These are phyloP conservation scores for Apophysomyces sp. DNA, from an alignment of 371 early-diverging fungal species.

Conservation along the genomic window DNA sequence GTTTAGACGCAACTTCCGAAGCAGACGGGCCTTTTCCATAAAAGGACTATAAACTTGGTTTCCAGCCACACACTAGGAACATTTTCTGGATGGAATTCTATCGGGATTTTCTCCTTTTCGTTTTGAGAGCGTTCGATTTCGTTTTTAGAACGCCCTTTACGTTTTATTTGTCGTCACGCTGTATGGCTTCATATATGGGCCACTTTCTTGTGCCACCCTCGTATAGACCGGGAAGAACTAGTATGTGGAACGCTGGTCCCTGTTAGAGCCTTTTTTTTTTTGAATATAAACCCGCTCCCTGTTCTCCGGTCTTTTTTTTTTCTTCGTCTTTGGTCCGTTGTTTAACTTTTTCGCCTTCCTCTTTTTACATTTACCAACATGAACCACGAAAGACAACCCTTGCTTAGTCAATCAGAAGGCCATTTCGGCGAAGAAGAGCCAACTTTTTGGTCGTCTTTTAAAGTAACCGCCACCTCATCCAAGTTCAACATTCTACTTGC, in stretches of 20 bases:
- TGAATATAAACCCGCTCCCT: not conserved
- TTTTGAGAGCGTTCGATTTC: not conserved
- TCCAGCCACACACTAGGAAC: not conserved
- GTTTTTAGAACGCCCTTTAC: not conserved
- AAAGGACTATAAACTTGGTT: not conserved
- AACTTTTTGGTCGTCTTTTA: conserved; percentile 39
- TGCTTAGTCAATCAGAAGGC: conserved; percentile 15
- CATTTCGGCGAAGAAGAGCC: conserved; percentile 8
- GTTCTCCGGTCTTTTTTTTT: not conserved
- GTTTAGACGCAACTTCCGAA: not conserved
- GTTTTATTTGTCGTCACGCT: conserved; percentile 1
- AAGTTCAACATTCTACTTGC: conserved; percentile 67
- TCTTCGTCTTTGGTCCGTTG: conserved; percentile 2
- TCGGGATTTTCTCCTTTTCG: not conserved
- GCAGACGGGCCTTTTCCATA: not conserved
- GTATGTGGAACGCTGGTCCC: too few species aligned
- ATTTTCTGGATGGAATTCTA: not conserved
- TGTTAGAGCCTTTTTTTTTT: not conserved
- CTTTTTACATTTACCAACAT: conserved; percentile 11
- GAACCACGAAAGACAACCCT: conserved; percentile 27
- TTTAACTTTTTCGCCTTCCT: not conserved
- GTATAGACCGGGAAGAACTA: not conserved
- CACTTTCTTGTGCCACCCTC: not conserved
- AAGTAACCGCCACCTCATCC: conserved; percentile 34
- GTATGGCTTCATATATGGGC: not conserved